These are phyloP conservation scores for Plasmodium vivax DNA, from an alignment of 169 alveolate species.

Conservation along the genomic window DNA sequence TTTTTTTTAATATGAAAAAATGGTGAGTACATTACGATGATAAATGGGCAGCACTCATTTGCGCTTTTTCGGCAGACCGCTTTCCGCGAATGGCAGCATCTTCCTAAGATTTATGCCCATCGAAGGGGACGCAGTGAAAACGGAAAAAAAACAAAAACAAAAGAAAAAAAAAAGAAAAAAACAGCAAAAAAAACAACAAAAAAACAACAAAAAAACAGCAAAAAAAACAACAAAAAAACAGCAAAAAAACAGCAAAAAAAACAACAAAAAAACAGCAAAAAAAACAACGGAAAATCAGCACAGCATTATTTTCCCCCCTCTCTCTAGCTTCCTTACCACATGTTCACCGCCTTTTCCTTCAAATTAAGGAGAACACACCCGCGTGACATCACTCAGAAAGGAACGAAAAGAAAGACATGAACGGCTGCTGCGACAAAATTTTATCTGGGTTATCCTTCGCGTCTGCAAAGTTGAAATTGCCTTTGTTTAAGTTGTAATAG, in stretches of 20 bases:
- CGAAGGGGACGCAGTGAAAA: background rate
- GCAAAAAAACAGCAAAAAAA: no score
- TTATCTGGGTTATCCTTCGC: slow-evolving; percentile 27
- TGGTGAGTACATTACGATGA: background rate
- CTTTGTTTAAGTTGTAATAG: slow-evolving; percentile 33
- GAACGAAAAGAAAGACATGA: slow-evolving; percentile 52
- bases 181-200: no score
- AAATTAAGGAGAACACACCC: background rate
- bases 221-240: no score
- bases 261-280: background rate
- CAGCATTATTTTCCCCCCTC: background rate
- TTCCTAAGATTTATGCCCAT: background rate
- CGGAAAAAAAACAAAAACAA: background rate
- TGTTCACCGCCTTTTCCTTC: background rate
- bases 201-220: no score
- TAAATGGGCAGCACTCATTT: background rate
- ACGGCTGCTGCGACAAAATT: slow-evolving; percentile 41
- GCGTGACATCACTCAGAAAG: slow-evolving; percentile 6
- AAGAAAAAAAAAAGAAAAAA: no score
- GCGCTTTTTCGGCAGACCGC: background rate
- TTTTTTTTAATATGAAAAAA: background rate
- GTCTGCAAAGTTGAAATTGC: background rate
- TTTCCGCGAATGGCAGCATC: background rate
- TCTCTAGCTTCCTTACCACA: background rate
- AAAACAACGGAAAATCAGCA: background rate